Evolutionary conservation across 2,329 filamentous ascomycete species (phyloP).

Genomic region (Pseudofabraea citricarpa): DNA sequence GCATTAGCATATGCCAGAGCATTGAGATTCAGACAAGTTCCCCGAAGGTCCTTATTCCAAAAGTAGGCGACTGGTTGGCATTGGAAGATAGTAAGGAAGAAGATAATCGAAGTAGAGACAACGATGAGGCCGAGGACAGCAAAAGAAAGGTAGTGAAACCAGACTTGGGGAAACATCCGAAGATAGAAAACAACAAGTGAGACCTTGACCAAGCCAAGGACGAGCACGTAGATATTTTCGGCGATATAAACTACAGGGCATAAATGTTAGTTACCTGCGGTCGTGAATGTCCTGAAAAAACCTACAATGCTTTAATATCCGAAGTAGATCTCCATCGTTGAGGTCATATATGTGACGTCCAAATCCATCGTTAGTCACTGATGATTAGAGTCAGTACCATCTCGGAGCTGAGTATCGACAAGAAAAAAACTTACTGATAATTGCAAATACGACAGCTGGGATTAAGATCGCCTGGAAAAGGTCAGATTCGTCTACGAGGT

Average conservation of each 20-base stretch:
- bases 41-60: slow-evolving; percentile 12
- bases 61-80: slow-evolving; percentile 11
- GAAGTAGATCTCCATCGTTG: slow-evolving; percentile 5
- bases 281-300: not conserved
- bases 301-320: slow-evolving; percentile 5
- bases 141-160: slow-evolving; percentile 2
- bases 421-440: slow-evolving; percentile 3
- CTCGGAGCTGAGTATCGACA: not conserved
- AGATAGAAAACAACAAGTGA: slow-evolving; percentile 10
- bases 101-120: slow-evolving; percentile 5
- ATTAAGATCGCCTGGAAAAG: not conserved
- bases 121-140: slow-evolving; percentile 3
- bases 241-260: slow-evolving; percentile 8
- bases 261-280: not conserved
- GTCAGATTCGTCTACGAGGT: slow-evolving; percentile 1
- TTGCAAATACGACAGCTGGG: not conserved
- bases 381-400: not conserved
- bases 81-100: slow-evolving; percentile 9
- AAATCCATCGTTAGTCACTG: slow-evolving; percentile 8
- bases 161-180: slow-evolving; percentile 4
- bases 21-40: slow-evolving; percentile 54
- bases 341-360: slow-evolving; percentile 7
- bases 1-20: slow-evolving; percentile 63
- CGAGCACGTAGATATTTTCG: slow-evolving; percentile 10
- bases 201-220: slow-evolving; percentile 9